These are phyloP conservation scores for Beauveria asiatica DNA, from an alignment of 2,329 filamentous ascomycete genomes.

Conservation along the genomic window DNA sequence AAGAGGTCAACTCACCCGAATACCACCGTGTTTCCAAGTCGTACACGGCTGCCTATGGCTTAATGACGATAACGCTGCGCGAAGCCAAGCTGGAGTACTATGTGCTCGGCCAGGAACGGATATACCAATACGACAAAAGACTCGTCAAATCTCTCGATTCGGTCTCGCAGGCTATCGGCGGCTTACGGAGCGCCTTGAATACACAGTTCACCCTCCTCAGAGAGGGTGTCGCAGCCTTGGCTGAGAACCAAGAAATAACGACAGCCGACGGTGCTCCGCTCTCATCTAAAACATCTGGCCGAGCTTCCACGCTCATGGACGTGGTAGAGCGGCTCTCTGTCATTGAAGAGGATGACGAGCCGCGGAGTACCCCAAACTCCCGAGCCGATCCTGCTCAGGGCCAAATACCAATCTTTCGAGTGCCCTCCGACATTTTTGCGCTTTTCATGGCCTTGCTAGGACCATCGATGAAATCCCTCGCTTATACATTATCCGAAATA, in stretches of 20 bases:
- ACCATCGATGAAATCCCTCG: conserved; percentile 93
- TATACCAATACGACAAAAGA: conserved; percentile 70
- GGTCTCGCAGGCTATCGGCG: conserved; percentile 81
- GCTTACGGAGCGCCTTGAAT: conserved; percentile 77
- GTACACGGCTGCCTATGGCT: conserved; percentile 59
- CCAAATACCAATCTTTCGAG: conserved; percentile 35
- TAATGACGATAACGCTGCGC: conserved; percentile 66
- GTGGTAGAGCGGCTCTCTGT: conserved; percentile 44
- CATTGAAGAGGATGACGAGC: conserved; percentile 50
- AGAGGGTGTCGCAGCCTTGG: conserved; percentile 36
- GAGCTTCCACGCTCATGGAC: conserved; percentile 27
- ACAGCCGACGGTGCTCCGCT: conserved; percentile 15
- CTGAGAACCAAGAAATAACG: conserved; percentile 14
- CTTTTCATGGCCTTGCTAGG: conserved; percentile 83
- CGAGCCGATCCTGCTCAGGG: conserved; percentile 22
- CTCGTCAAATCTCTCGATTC: conserved; percentile 79
- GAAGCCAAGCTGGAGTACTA: conserved; percentile 91
- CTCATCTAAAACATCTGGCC: conserved; percentile 21
- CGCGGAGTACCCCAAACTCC: conserved; percentile 27
- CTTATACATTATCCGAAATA: conserved; percentile 81
- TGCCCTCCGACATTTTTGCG: conserved; percentile 79
- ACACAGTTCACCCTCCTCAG: conserved; percentile 81
- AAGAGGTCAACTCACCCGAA: conserved; percentile 59
- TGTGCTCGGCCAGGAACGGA: conserved; percentile 65
- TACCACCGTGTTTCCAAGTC: conserved; percentile 54